Percentiles rank a stretch among this genome's conserved stretches.
These are phyloP conservation scores for Piper longum DNA, from an alignment of 164 flowering plant species.

Conservation along the genomic window DNA sequence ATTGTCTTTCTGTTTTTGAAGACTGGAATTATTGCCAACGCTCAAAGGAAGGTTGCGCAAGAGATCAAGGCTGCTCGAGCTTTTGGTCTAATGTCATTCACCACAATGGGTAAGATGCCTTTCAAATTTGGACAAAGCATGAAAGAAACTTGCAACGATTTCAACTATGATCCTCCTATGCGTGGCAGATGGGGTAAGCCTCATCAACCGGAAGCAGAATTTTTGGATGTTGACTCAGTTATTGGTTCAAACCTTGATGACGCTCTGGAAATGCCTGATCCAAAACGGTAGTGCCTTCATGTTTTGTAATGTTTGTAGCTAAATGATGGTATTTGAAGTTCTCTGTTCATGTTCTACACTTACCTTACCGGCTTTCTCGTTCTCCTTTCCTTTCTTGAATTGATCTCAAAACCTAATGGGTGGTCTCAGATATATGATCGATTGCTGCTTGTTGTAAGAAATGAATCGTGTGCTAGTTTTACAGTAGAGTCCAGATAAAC, in stretches of 20 bases:
- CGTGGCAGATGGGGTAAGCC: not conserved
- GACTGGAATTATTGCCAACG: constrained; percentile 87
- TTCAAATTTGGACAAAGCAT: constrained; percentile 51
- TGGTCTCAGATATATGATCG: too few relatives aligned
- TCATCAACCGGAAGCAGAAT: not conserved
- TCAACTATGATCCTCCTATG: constrained; percentile 3
- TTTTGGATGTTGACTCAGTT: not conserved
- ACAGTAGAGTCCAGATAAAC: too few relatives aligned
- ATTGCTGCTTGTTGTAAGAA: too few relatives aligned
- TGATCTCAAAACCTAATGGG: too few relatives aligned
- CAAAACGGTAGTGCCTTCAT: not conserved
- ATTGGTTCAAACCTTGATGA: not conserved
- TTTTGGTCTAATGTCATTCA: constrained; percentile 88
- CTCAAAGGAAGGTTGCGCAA: constrained; percentile 85
- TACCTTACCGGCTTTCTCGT: not conserved
- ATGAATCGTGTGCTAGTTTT: too few relatives aligned
- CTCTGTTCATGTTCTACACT: not conserved
- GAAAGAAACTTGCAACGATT: constrained; percentile 41
- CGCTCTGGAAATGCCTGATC: not conserved
- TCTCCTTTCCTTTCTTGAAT: not conserved
- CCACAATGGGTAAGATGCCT: constrained; percentile 77
- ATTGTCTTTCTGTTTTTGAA: constrained; percentile 9
- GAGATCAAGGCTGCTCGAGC: constrained; percentile 93
- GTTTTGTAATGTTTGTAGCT: too few relatives aligned
- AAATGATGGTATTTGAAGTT: too few relatives aligned